phyloP scores from a whole-genome alignment of 345 rosid species.

The Sisymbrium altissimum region DNA sequence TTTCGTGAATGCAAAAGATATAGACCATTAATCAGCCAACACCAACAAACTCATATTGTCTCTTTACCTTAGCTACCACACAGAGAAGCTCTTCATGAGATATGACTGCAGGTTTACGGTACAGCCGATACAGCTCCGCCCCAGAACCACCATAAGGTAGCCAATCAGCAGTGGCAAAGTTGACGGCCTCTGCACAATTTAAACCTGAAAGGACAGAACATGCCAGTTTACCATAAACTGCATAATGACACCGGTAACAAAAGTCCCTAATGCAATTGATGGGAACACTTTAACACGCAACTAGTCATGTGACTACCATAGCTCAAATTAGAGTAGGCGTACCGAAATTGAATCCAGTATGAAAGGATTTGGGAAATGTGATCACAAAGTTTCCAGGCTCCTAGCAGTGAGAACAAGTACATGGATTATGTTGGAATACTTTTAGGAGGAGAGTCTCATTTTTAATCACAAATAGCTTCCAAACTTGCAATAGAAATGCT shows the following conservation, averaged over 20 bases:
- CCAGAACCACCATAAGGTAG: conserved; percentile 89
- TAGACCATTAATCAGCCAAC: neutral
- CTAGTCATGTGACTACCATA: neutral
- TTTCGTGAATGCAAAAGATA: neutral
- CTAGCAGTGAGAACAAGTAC: conserved; percentile 42
- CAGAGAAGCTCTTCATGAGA: conserved; percentile 98
- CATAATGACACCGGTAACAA: neutral
- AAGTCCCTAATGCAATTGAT: neutral
- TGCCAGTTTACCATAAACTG: neutral
- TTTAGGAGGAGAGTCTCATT: neutral
- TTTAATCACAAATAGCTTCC: neutral
- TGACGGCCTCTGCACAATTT: conserved; percentile 98
- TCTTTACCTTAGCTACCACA: conserved; percentile 74
- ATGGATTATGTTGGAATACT: neutral
- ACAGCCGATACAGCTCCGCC: conserved; percentile 71
- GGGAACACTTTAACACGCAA: neutral
- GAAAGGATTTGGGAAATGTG: conserved; percentile 94
- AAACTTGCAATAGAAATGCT: neutral
- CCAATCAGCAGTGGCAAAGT: conserved; percentile 99
- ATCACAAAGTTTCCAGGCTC: conserved; percentile 96
- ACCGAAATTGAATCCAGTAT: conserved; percentile 97
- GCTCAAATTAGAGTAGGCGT: conserved; percentile 29
- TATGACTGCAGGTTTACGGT: conserved; percentile 82
- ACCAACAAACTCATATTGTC: conserved; percentile 1
- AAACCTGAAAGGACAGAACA: conserved; percentile 54